These are phyloP conservation scores for Exsudoporus floridanus DNA, from an alignment of 1,284 basidiomycete genomes.

Conservation along the genomic window DNA sequence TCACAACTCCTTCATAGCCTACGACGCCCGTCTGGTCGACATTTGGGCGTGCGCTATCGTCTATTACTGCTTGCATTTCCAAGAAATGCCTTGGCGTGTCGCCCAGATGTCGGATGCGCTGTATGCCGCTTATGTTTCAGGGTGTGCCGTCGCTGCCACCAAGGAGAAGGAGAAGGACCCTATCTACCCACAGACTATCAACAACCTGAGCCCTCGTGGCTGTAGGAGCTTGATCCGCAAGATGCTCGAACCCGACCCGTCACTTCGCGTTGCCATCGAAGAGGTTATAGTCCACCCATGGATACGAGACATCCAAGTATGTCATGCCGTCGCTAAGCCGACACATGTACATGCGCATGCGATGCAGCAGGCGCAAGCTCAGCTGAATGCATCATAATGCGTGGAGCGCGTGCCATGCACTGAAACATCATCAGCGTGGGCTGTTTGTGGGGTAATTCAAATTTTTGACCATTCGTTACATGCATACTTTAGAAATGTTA, in stretches of 20 bases:
- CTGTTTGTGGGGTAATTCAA: neutral
- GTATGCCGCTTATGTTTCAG: conserved; percentile 80
- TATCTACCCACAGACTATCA: conserved; percentile 74
- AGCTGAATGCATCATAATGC: conserved; percentile 21
- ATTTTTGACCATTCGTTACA: conserved; percentile 1
- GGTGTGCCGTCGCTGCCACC: conserved; percentile 46
- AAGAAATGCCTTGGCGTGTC: conserved; percentile 95
- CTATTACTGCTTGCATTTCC: conserved; percentile 98
- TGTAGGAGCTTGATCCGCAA: conserved; percentile 84
- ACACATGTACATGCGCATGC: conserved; percentile 69
- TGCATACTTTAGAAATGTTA: conserved; percentile 20
- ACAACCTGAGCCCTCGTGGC: conserved; percentile 85
- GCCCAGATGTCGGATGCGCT: conserved; percentile 84
- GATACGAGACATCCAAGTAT: conserved; percentile 78
- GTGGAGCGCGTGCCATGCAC: neutral
- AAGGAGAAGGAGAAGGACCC: conserved; percentile 35
- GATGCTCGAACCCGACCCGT: conserved; percentile 97
- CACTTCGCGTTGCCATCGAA: conserved; percentile 77
- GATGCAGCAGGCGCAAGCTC: conserved; percentile 46
- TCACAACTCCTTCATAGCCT: conserved; percentile 58
- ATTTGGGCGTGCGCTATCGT: conserved; percentile 98
- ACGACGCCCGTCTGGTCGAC: conserved; percentile 95
- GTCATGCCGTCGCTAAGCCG: conserved; percentile 58
- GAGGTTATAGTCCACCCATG: conserved; percentile 83
- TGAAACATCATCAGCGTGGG: neutral